These are phyloP conservation scores for Termitomyces sp. DNA, from an alignment of 768 basidiomycete species.

Conservation along the genomic window DNA sequence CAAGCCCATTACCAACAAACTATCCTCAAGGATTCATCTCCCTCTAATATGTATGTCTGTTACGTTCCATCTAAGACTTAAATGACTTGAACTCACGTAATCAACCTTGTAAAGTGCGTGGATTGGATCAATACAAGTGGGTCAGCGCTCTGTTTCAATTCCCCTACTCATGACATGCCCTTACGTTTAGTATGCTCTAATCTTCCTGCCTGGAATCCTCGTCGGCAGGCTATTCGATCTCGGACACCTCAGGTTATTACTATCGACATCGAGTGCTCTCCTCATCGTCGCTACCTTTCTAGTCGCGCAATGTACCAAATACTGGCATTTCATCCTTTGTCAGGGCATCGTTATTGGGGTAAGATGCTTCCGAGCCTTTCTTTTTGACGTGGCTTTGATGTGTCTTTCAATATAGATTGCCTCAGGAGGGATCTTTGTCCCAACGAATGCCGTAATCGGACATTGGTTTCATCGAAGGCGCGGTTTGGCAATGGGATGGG, in stretches of 20 bases:
- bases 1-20: conserved; percentile 7
- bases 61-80: background rate
- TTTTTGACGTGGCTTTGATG: conserved; percentile 27
- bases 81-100: too few species aligned
- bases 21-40: background rate
- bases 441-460: conserved; percentile 51
- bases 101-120: conserved; percentile 1
- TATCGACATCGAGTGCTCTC: conserved; percentile 40
- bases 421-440: conserved; percentile 58
- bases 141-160: background rate
- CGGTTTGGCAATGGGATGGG: conserved; percentile 48
- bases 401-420: conserved; percentile 27
- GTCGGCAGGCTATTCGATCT: conserved; percentile 67
- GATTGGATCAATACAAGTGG: conserved; percentile 11
- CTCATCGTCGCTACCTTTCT: conserved; percentile 57
- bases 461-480: conserved; percentile 72
- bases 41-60: conserved; percentile 4
- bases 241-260: conserved; percentile 55
- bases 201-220: conserved; percentile 58
- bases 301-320: conserved; percentile 63
- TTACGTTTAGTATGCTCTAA: conserved; percentile 47
- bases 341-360: conserved; percentile 69
- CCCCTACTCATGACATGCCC: background rate
- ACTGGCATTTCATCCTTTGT: conserved; percentile 76
- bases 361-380: conserved; percentile 16